phyloP scores from a whole-genome alignment of 2,329 filamentous ascomycete genomes.

The Penicillium rolfsii region DNA sequence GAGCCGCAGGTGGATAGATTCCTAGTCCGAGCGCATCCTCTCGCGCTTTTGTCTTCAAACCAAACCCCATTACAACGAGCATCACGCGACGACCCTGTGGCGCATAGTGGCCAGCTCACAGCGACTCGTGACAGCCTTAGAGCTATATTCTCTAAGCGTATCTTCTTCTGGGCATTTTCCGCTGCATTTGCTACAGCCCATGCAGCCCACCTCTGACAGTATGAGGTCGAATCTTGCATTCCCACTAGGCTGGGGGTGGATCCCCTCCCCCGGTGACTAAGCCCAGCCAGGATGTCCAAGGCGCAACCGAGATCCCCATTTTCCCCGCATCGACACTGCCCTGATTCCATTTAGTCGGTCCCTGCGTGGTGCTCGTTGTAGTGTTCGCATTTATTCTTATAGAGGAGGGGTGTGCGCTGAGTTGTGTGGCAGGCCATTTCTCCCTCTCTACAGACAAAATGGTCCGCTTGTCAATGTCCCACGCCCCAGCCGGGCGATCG shows the following conservation, averaged over 20 bases:
- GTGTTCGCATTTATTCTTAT: conserved; percentile 22
- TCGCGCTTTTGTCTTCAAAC: background rate
- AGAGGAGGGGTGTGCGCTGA: conserved; percentile 10
- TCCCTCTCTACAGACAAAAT: conserved; percentile 19
- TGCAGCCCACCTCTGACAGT: background rate
- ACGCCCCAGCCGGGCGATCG: conserved; percentile 16
- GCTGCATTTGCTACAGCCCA: background rate
- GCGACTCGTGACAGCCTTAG: background rate
- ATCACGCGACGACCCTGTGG: conserved; percentile 23
- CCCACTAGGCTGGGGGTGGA: conserved; percentile 3
- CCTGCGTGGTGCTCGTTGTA: conserved; percentile 7
- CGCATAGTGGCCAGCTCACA: conserved; percentile 5
- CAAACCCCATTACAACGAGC: conserved; percentile 6
- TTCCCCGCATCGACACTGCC: conserved; percentile 25
- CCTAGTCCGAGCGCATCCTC: background rate
- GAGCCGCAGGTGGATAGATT: background rate
- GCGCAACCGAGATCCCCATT: conserved; percentile 11
- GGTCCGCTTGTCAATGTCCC: conserved; percentile 16
- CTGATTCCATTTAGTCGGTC: conserved; percentile 2
- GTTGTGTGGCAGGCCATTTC: conserved; percentile 12
- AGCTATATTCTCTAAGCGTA: background rate
- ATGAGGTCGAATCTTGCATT: background rate
- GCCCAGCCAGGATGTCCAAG: conserved; percentile 6
- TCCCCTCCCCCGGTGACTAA: conserved; percentile 17
- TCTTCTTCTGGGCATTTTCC: background rate